A percentile compares a stretch with the other conserved stretches of the same genome.
Evolutionary conservation across 108 stramenopile species (phyloP).

Genomic region (Nitzschia sp.): DNA sequence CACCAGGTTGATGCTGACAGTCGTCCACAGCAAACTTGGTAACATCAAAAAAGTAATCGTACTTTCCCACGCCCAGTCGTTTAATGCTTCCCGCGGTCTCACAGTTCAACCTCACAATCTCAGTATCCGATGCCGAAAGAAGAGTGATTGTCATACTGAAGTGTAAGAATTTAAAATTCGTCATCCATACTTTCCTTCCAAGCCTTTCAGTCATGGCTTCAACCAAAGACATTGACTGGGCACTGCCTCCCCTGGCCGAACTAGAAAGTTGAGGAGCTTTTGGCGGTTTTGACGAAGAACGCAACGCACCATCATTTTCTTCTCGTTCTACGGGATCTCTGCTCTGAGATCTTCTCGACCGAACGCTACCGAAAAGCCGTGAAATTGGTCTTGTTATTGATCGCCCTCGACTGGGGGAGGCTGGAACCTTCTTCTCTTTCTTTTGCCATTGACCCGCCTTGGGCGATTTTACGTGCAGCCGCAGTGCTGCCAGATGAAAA

Average conservation of each 20-base stretch:
- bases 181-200: conserved; percentile 46
- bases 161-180: conserved; percentile 36
- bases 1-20: conserved; percentile 21
- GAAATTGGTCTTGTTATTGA: conserved; percentile 9
- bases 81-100: conserved; percentile 44
- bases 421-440: conserved; percentile 3
- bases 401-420: conserved; percentile 6
- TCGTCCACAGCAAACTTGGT: conserved; percentile 47
- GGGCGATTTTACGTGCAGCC: conserved; percentile 16
- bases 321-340: background rate
- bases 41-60: conserved; percentile 65
- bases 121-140: conserved; percentile 23
- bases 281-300: conserved; percentile 4
- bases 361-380: conserved; percentile 17
- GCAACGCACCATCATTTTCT: too few relatives aligned
- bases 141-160: conserved; percentile 29
- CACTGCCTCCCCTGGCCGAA: background rate
- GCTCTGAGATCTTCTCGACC: conserved; percentile 9
- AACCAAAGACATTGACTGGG: conserved; percentile 22
- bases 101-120: conserved; percentile 37
- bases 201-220: conserved; percentile 47
- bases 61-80: conserved; percentile 50
- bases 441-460: background rate
- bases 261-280: background rate
- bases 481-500: conserved; percentile 76